Conservation (phyloP, 164 flowering plant species). For the Chimonanthus praecox region DNA sequence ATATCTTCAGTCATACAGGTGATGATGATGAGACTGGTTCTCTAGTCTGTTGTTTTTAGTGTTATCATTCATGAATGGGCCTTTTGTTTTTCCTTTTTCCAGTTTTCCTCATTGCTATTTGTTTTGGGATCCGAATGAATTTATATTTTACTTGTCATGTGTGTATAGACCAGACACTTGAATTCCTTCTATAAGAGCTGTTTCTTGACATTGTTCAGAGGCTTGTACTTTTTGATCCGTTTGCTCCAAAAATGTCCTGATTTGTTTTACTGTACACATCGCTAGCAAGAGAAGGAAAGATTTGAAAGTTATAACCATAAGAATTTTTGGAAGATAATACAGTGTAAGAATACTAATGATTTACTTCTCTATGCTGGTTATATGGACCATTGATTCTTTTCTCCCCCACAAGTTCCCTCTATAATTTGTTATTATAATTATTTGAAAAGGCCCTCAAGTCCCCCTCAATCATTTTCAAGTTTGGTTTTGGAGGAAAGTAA, state of each 20-base stretch:
- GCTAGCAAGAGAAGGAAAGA: too few relatives aligned
- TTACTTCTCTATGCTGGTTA: too few relatives aligned
- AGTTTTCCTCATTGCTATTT: not conserved
- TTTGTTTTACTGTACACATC: not conserved
- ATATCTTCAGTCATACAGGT: not conserved
- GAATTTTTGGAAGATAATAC: too few relatives aligned
- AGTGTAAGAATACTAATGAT: too few relatives aligned
- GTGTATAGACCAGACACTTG: slow-evolving; percentile 8
- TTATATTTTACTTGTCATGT: slow-evolving; percentile 3
- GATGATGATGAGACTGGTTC: too few relatives aligned
- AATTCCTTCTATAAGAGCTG: slow-evolving; percentile 1
- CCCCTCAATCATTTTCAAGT: too few relatives aligned
- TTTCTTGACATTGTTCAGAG: not conserved
- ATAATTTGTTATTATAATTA: too few relatives aligned
- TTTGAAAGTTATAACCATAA: too few relatives aligned
- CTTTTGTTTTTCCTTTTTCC: not conserved
- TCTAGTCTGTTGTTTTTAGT: not conserved
- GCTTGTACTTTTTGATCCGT: not conserved
- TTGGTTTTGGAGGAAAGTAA: too few relatives aligned
- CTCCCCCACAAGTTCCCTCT: too few relatives aligned
- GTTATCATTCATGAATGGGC: slow-evolving; percentile 5
- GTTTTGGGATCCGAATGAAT: slow-evolving; percentile 2
- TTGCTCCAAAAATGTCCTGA: not conserved
- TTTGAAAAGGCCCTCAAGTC: too few relatives aligned
- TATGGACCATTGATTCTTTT: too few relatives aligned